These are phyloP conservation scores for Oenanthe javanica DNA, from an alignment of 140 eudicot species.

Conservation along the genomic window DNA sequence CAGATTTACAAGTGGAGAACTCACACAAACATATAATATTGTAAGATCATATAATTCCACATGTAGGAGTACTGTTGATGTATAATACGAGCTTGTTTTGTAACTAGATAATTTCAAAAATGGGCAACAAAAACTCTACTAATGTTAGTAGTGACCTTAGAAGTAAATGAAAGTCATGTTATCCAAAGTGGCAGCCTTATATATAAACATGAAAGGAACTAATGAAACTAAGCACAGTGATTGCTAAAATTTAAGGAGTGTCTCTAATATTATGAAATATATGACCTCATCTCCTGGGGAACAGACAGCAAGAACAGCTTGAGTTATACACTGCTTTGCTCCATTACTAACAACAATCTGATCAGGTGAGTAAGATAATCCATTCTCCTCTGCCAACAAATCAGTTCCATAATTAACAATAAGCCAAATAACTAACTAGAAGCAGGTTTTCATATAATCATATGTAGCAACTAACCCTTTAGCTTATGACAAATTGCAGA, in stretches of 20 bases:
- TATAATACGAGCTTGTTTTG: neutral
- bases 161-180: neutral
- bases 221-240: neutral
- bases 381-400: slow-evolving; percentile 71
- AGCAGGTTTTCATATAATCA: neutral
- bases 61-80: neutral
- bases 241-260: neutral
- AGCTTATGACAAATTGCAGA: slow-evolving; percentile 84
- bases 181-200: neutral
- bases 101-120: neutral
- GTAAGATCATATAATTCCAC: neutral
- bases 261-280: slow-evolving; percentile 5
- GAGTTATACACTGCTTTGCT: slow-evolving; percentile 84
- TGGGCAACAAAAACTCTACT: neutral
- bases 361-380: slow-evolving; percentile 74
- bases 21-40: neutral
- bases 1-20: neutral
- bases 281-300: slow-evolving; percentile 94
- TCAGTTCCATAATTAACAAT: neutral
- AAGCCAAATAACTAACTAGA: neutral
- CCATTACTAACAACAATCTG: slow-evolving; percentile 93
- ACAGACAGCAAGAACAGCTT: slow-evolving; percentile 90
- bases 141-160: neutral
- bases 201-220: neutral
- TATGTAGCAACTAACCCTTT: slow-evolving; percentile 46